Evolutionary conservation across 192 early-diverging fungal species (phyloP), one percentile per base, ranked within the genome.

Genomic region (Nowakowskiella sp.): DNA sequence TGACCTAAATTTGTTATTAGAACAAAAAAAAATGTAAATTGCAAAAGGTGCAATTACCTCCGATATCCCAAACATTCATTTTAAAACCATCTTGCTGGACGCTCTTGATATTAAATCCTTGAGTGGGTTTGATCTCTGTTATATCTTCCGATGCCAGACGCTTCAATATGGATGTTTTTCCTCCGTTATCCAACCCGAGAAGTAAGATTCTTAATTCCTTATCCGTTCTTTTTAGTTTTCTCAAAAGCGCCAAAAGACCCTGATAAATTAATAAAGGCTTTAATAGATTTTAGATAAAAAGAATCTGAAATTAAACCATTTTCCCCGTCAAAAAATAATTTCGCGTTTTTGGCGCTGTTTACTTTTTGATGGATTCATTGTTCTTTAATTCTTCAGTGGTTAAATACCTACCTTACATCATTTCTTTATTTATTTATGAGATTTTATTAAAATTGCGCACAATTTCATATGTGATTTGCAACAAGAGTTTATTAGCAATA

Each of bases 51-150:
- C 9, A 13, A 7, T 4, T 39, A 47, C 73, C 73, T 31, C 78
- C 78, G 55, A 81, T 77, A 58, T 81, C 78, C 78, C 78, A 81
- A 23, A 81, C 65, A 51, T 76, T 80, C 67, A 81, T 53, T 44
- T 80, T 81, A 53, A 81, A 64, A 3, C 74, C 74, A 23, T 81
- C 69, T 22, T 71, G 60, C 52, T 74, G 52, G 7, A 81, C 77
- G 3, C 66, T 64, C 55, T 81, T 81, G 58, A 81, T 70, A 48
- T 81, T 81, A 55, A 81, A 81, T 10, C 78, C 78, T 47, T 77
- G 76, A 10, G 78, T 81, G n/a, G 78, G 78, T 57, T 72, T 80
- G 43, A 81, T 68, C 42, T 80, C 71, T 13, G 61, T 56, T 42
- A 80, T 77, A 43, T 76, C 73, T 60, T 80, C 78, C 22, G 53